These are phyloP conservation scores for Tritrichomonas foetus DNA, from an alignment of 208 protist genomes.

Conservation along the genomic window DNA sequence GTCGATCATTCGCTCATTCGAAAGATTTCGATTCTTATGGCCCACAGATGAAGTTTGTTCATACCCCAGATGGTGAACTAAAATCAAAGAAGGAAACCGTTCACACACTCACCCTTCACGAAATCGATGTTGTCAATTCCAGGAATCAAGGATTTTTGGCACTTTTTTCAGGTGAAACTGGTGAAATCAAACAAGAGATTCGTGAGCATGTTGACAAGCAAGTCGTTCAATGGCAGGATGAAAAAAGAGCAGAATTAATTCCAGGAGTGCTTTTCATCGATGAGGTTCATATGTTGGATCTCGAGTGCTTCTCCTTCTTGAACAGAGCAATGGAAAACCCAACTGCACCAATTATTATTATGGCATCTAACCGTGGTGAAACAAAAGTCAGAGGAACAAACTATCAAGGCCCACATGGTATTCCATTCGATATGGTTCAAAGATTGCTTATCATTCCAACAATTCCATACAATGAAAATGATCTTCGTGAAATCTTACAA, in stretches of 20 bases:
- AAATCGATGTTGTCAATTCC: conserved; percentile 99
- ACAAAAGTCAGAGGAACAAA: conserved; percentile 96
- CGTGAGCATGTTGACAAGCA: conserved; percentile 94
- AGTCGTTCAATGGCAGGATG: conserved; percentile 97
- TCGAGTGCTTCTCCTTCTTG: conserved; percentile 99
- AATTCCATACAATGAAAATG: conserved; percentile 77
- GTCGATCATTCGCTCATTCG: conserved; percentile 86
- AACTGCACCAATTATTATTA: conserved; percentile 94
- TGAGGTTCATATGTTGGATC: conserved; percentile 98
- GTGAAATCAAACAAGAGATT: conserved; percentile 99
- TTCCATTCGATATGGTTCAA: conserved; percentile 94
- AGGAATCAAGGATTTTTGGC: conserved; percentile 96
- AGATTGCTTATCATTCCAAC: conserved; percentile 98
- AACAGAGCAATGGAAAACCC: conserved; percentile 97
- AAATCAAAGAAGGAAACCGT: conserved; percentile 98
- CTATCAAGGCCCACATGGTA: conserved; percentile 93
- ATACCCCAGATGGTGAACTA: conserved; percentile 73
- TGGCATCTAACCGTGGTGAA: conserved; percentile 98
- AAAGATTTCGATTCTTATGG: conserved; percentile 82
- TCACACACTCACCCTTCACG: conserved; percentile 97
- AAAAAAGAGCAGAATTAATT: conserved; percentile 97
- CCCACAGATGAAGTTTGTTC: conserved; percentile 51
- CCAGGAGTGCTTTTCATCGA: conserved; percentile 85
- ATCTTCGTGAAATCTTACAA: conserved; percentile 87
- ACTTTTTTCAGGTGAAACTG: conserved; percentile 97